A percentile compares a stretch with the other conserved stretches of the same genome.
Evolutionary conservation across 495 filamentous ascomycete species (phyloP).

Genomic region (Astrothelium macrocarpum): DNA sequence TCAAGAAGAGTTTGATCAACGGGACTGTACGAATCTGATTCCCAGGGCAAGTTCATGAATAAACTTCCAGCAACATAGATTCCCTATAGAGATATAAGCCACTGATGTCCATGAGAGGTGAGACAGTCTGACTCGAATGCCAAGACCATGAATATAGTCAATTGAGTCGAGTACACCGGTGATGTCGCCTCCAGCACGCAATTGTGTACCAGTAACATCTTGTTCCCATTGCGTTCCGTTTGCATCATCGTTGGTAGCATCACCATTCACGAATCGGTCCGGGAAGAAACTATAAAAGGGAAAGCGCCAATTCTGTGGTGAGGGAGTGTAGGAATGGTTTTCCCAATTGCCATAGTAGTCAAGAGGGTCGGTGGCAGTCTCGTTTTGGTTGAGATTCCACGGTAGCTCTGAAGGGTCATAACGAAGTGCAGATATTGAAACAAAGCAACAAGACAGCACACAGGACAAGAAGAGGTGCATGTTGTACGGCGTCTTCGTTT

Average conservation of each 20-base stretch:
- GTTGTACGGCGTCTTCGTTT: constrained; percentile 5
- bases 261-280: constrained; percentile 63
- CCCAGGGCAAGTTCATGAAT: constrained; percentile 66
- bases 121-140: constrained; percentile 47
- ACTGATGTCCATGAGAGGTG: constrained; percentile 32
- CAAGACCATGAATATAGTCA: constrained; percentile 68
- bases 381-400: constrained; percentile 15
- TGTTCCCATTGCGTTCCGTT: constrained; percentile 63
- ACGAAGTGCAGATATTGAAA: constrained; percentile 6
- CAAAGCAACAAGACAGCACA: neutral
- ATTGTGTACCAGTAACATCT: constrained; percentile 56
- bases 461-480: constrained; percentile 1
- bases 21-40: constrained; percentile 53
- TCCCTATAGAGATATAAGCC: constrained; percentile 31
- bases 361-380: constrained; percentile 43
- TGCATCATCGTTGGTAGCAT: constrained; percentile 60
- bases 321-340: constrained; percentile 45
- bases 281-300: constrained; percentile 64
- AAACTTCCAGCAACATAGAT: constrained; percentile 62
- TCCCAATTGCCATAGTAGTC: constrained; percentile 59
- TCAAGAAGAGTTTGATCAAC: constrained; percentile 63
- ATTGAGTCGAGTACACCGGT: constrained; percentile 54
- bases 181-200: constrained; percentile 67
- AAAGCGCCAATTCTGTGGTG: constrained; percentile 60
- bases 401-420: constrained; percentile 7